Evolutionary conservation across 805 yeast genomes (phyloP), one percentile per base, ranked within the genome.

Genomic region (Candida vaughaniae): DNA sequence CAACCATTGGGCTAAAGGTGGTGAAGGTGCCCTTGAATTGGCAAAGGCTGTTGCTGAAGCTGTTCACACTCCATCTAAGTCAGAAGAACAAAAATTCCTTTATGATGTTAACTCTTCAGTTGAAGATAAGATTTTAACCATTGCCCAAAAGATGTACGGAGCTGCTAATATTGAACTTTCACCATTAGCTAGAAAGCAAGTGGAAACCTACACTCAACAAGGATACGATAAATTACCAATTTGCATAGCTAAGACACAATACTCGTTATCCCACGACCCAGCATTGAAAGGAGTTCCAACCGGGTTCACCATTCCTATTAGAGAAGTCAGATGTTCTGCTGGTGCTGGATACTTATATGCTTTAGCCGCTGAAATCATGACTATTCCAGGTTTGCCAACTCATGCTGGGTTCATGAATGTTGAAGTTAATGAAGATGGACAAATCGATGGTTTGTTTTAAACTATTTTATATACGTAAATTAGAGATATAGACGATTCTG

Each of bases 301-400:
- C 15, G 96, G 95, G 6, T 91, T 90, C 71, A 85, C 80, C 12
- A 85, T 91, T 60, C 98, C 99, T 34, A 88, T 91, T 52, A 78
- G 95, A 61, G 99, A 91, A 52, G 86, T 91, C 46, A 83, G 95
- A 64, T 90, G 91, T 27, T 84, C 95, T 25, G 86, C 87, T 38
- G 99, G 99, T 64, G 98, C 97, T 32, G 97, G 97, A 7, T 91
- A 91, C 66, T 73, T 91, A 58, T 93, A 91, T 57, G 98, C 98
- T 1, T 74, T 91, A 52, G 97, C 97, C 12, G 97, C 95, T 39
- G 95, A 91, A 64, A 91, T 91, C 54, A 89, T 85, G 82, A 91
- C 99, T 18, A 90, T 91, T 52, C 99, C 99, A 18, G 99, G 99
- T 43, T 71, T 91, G 56, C 95, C 97, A 39, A 91, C 98, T 7